Percentiles rank a stretch among this genome's conserved stretches.
These are phyloP conservation scores for Yarrowia divulgata DNA, from an alignment of 805 yeast genomes.

Conservation along the genomic window DNA sequence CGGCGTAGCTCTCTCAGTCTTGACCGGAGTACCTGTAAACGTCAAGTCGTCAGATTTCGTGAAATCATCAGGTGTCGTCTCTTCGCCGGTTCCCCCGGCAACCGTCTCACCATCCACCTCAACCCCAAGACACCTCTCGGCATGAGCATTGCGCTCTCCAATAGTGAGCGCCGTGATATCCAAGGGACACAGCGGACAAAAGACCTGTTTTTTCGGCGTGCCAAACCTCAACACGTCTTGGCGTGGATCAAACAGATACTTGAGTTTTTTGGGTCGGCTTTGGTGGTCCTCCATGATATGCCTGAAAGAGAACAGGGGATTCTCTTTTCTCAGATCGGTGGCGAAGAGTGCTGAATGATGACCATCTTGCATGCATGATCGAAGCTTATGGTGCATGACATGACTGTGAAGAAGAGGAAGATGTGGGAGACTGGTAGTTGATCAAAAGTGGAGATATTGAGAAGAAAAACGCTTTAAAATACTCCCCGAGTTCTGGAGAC, in stretches of 20 bases:
- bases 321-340: not conserved
- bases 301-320: not conserved
- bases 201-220: slow-evolving; percentile 24
- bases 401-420: no score
- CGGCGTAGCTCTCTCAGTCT: not conserved
- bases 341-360: not conserved
- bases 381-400: slow-evolving; percentile 1
- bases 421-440: not conserved
- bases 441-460: no score
- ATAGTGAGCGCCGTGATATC: slow-evolving; percentile 42
- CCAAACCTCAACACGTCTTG: slow-evolving; percentile 32
- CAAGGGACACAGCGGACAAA: slow-evolving; percentile 42
- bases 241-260: slow-evolving; percentile 13
- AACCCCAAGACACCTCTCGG: slow-evolving; percentile 45
- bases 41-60: no score
- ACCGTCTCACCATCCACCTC: not conserved
- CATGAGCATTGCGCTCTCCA: slow-evolving; percentile 48
- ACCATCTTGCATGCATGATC: slow-evolving; percentile 8
- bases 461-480: no score
- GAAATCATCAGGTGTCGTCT: no score
- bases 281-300: slow-evolving; percentile 1
- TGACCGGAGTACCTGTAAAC: not conserved
- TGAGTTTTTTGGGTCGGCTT: slow-evolving; percentile 5
- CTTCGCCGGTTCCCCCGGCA: no score
- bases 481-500: no score